Percentiles rank a stretch among this genome's conserved stretches.
phyloP scores from a whole-genome alignment of 306 rosid species.

The Cicer chorassanicum region DNA sequence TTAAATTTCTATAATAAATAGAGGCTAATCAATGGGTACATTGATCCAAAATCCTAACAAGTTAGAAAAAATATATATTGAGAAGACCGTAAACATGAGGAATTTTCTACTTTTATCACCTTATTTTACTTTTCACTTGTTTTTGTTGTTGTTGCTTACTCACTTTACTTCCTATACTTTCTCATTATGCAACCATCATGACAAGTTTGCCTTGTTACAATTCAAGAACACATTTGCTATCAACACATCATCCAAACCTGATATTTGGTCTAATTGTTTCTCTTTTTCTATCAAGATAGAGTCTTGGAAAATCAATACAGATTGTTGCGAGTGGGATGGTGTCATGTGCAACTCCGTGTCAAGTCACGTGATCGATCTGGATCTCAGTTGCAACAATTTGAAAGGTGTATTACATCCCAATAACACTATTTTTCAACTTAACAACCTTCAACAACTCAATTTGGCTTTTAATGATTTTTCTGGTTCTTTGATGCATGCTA shows the following conservation, averaged over 20 bases:
- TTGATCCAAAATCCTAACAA: neutral
- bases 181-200: conserved; percentile 15
- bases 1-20: neutral
- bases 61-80: neutral
- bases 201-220: neutral
- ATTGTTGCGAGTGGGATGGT: conserved; percentile 43
- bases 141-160: conserved; percentile 1
- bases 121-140: neutral
- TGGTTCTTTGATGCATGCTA: neutral
- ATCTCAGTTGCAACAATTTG: conserved; percentile 30
- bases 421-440: conserved; percentile 20
- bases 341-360: neutral
- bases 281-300: conserved; percentile 24
- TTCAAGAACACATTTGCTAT: conserved; percentile 19
- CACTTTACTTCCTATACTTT: neutral
- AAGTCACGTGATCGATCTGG: conserved; percentile 30
- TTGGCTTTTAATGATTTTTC: conserved; percentile 22
- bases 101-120: neutral
- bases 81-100: neutral
- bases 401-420: conserved; percentile 33
- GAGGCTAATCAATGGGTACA: neutral
- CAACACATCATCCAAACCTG: neutral
- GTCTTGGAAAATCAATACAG: conserved; percentile 26
- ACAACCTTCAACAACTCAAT: conserved; percentile 38
- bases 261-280: neutral